Evolutionary conservation across 768 basidiomycete genomes (phyloP).

Genomic region (Suillus variegatus): DNA sequence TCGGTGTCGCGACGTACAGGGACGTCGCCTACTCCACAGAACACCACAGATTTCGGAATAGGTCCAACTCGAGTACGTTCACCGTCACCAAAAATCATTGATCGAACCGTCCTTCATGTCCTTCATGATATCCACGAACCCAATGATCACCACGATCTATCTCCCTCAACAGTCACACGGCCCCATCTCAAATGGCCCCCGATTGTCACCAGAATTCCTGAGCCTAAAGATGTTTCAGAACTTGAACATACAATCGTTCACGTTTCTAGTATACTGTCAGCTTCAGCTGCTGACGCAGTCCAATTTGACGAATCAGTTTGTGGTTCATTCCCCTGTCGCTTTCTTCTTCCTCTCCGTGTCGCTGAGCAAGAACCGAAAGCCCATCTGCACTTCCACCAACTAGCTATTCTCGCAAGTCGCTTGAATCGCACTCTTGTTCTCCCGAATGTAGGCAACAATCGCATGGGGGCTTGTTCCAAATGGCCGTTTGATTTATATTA

Average conservation of each 20-base stretch:
- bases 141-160: background rate
- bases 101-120: background rate
- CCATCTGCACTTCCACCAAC: constrained; percentile 53
- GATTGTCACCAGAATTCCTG: constrained; percentile 36
- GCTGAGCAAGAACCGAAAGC: constrained; percentile 63
- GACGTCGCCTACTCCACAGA: background rate
- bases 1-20: constrained; percentile 12
- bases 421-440: constrained; percentile 61
- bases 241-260: background rate
- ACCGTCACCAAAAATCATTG: background rate
- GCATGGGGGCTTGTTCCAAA: constrained; percentile 51
- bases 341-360: constrained; percentile 50
- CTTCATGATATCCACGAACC: background rate
- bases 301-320: constrained; percentile 27
- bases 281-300: background rate
- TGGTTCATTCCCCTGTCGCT: constrained; percentile 35
- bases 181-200: constrained; percentile 32
- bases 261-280: background rate
- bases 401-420: constrained; percentile 46
- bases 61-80: background rate
- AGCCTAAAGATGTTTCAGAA: constrained; percentile 11
- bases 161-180: background rate
- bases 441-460: constrained; percentile 59
- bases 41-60: background rate
- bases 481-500: constrained; percentile 56